Percentiles rank a stretch among this genome's conserved stretches.
Evolutionary conservation across 2,329 filamentous ascomycete genomes (phyloP).

Genomic region (Neobulgaria alba): DNA sequence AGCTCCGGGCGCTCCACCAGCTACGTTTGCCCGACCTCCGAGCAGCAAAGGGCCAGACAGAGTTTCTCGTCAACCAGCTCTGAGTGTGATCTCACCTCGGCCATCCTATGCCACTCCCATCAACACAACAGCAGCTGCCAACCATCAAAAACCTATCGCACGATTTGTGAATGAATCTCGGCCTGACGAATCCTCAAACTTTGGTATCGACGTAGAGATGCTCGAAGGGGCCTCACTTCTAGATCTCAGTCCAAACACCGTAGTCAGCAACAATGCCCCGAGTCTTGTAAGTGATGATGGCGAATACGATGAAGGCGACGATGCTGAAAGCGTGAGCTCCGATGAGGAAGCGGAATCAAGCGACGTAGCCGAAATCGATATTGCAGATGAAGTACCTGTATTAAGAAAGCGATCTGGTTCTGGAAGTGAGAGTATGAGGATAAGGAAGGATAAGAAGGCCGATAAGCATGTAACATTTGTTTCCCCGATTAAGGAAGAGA

Average conservation of each 20-base stretch:
- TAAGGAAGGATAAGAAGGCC: constrained; percentile 21
- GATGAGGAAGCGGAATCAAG: constrained; percentile 48
- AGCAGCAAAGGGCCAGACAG: constrained; percentile 48
- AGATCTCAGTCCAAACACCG: constrained; percentile 60
- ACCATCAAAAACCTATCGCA: constrained; percentile 10
- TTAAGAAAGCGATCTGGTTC: constrained; percentile 19
- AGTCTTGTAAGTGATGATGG: constrained; percentile 75
- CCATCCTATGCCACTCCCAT: constrained; percentile 27
- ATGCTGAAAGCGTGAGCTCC: constrained; percentile 40
- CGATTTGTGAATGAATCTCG: constrained; percentile 12
- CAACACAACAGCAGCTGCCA: constrained; percentile 17
- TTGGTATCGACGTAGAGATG: constrained; percentile 31
- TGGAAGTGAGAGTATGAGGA: constrained; percentile 15
- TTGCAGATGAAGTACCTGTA: constrained; percentile 40
- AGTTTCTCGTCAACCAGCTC: constrained; percentile 24
- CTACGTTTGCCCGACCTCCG: constrained; percentile 38
- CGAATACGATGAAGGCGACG: constrained; percentile 64
- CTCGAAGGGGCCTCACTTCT: constrained; percentile 46
- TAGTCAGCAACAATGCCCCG: constrained; percentile 67
- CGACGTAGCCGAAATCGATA: constrained; percentile 53
- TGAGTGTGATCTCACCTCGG: constrained; percentile 34
- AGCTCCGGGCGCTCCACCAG: constrained; percentile 45
- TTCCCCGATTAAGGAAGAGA: constrained; percentile 25
- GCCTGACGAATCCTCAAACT: constrained; percentile 10
- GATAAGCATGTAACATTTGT: constrained; percentile 31